Conservation (phyloP, 2,329 filamentous ascomycete genomes). For the Ophiostoma fasciatum region DNA sequence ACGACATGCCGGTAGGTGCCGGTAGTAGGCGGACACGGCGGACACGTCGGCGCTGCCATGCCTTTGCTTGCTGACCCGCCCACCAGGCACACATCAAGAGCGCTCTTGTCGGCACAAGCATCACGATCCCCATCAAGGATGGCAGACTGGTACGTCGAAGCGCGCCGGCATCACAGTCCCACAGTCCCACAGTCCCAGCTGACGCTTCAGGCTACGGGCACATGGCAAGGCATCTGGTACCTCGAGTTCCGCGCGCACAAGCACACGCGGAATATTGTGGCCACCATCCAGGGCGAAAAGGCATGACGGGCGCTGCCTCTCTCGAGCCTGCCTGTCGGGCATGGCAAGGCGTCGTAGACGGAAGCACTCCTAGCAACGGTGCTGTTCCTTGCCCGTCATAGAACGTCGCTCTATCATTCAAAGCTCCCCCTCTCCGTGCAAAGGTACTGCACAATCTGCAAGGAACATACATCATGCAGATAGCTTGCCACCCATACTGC, state of each 20-base stretch:
- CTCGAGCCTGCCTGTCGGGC: too few species aligned
- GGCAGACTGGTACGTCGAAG: conserved; percentile 49
- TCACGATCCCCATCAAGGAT: conserved; percentile 81
- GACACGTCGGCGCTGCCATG: too few species aligned
- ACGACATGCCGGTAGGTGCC: conserved; percentile 83
- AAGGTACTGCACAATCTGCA: too few species aligned
- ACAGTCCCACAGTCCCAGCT: not conserved
- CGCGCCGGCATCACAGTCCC: not conserved
- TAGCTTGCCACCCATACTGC: too few species aligned
- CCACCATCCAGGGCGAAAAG: conserved; percentile 86
- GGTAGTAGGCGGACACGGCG: too few species aligned
- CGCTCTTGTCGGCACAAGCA: conserved; percentile 72
- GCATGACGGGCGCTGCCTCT: conserved; percentile 6
- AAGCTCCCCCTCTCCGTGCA: too few species aligned
- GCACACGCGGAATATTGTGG: conserved; percentile 71
- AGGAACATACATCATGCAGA: too few species aligned
- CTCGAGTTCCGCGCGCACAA: conserved; percentile 69
- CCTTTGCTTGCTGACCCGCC: not conserved
- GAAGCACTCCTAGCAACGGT: too few species aligned
- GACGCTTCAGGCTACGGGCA: conserved; percentile 39
- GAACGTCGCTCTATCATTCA: too few species aligned
- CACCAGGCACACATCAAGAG: conserved; percentile 90
- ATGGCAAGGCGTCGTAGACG: too few species aligned
- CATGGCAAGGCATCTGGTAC: conserved; percentile 88
- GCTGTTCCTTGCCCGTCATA: too few species aligned